Evolutionary conservation across 768 basidiomycete species (phyloP).

Genomic region (Termitomyces sp.): DNA sequence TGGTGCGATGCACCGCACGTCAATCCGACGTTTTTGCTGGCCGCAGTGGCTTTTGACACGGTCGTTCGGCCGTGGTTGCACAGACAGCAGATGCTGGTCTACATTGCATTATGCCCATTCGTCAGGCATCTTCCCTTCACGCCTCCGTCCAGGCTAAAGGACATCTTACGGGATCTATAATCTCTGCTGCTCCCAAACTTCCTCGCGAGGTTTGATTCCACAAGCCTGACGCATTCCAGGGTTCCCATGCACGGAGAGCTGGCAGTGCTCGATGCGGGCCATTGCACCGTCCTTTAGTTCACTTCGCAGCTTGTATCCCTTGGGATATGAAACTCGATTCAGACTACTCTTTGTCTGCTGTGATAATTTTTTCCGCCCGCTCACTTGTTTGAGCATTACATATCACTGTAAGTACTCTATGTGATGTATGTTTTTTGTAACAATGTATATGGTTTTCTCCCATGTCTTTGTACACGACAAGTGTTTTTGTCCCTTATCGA

Average conservation of each 20-base stretch:
- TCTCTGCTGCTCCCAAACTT: neutral
- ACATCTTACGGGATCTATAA: neutral
- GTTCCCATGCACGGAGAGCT: slow-evolving; percentile 14
- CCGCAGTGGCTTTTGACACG: neutral
- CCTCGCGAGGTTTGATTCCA: slow-evolving; percentile 4
- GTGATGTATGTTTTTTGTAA: neutral
- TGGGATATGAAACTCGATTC: slow-evolving; percentile 47
- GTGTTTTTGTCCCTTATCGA: neutral
- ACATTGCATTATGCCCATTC: neutral
- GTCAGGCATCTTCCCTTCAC: neutral
- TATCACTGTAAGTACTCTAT: neutral
- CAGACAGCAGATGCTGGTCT: neutral
- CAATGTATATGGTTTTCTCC: neutral
- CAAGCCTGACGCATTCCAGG: neutral
- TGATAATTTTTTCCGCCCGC: slow-evolving; percentile 14
- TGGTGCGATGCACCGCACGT: neutral
- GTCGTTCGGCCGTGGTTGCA: neutral
- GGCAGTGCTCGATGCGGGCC: slow-evolving; percentile 2
- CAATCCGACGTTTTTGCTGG: neutral
- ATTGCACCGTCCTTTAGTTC: slow-evolving; percentile 48
- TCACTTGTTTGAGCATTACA: slow-evolving; percentile 14
- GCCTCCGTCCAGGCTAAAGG: neutral
- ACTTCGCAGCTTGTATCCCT: slow-evolving; percentile 54
- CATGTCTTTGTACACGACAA: neutral
- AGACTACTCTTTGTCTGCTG: slow-evolving; percentile 57